Percentiles rank a stretch among this genome's conserved stretches.
Conservation (phyloP, 73 alveolate species). For the Tetrahymena elliotti region DNA sequence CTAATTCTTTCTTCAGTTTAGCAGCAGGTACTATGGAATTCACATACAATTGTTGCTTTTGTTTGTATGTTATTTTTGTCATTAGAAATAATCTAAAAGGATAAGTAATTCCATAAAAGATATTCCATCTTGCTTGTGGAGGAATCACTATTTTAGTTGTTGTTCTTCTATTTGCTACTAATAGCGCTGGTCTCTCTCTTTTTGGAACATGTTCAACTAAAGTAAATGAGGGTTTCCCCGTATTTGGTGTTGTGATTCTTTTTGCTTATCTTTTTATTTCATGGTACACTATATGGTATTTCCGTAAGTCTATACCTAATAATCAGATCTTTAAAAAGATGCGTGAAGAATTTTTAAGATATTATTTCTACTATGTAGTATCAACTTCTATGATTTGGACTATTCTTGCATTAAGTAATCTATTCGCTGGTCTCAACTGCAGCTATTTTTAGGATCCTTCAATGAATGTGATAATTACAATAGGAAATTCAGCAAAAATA, state of each 20-base stretch:
- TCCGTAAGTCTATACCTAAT: slow-evolving; percentile 26
- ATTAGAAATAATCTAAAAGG: slow-evolving; percentile 1
- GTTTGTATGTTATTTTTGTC: slow-evolving; percentile 5
- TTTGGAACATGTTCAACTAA: slow-evolving; percentile 39
- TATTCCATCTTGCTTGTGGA: slow-evolving; percentile 17
- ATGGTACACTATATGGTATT: slow-evolving; percentile 14
- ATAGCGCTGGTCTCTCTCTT: slow-evolving; percentile 5
- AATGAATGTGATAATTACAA: slow-evolving; percentile 4
- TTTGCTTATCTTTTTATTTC: slow-evolving; percentile 11
- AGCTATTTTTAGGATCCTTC: slow-evolving; percentile 12
- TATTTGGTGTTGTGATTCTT: slow-evolving; percentile 18
- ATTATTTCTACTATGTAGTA: slow-evolving; percentile 5
- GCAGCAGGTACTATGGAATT: slow-evolving; percentile 39
- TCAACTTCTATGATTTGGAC: slow-evolving; percentile 30
- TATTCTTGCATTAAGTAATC: slow-evolving; percentile 2
- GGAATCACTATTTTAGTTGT: slow-evolving; percentile 7
- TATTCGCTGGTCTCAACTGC: slow-evolving; percentile 20
- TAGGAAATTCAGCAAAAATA: slow-evolving; percentile 17
- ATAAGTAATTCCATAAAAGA: not conserved
- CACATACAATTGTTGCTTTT: slow-evolving; percentile 17
- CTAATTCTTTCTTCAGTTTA: slow-evolving; percentile 12
- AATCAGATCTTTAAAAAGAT: not conserved
- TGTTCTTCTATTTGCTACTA: slow-evolving; percentile 18
- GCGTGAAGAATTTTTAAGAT: slow-evolving; percentile 15
- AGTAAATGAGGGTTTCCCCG: slow-evolving; percentile 20